Percentiles rank a stretch among this genome's conserved stretches.
phyloP scores from a whole-genome alignment of 768 basidiomycete species.

The Tricholoma furcatifolium region DNA sequence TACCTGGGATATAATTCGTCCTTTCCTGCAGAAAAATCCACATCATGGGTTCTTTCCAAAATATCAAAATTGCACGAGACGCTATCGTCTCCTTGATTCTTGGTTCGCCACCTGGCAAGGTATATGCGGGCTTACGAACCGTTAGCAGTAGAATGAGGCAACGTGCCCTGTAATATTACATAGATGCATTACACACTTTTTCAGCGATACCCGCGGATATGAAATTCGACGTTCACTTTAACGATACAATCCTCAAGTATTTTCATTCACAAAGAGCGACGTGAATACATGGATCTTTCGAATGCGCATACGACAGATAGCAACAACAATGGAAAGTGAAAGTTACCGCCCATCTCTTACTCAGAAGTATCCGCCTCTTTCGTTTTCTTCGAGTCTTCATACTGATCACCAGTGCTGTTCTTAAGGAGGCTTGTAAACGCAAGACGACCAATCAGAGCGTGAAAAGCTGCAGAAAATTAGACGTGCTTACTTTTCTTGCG shows the following conservation, averaged over 20 bases:
- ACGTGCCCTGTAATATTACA: conserved; percentile 68
- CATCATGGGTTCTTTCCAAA: conserved; percentile 97
- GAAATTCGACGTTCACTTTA: no score
- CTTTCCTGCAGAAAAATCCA: conserved; percentile 81
- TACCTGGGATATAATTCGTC: conserved; percentile 3
- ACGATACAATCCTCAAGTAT: no score
- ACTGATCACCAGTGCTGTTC: conserved; percentile 49
- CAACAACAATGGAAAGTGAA: background rate
- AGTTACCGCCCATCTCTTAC: background rate
- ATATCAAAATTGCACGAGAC: conserved; percentile 96
- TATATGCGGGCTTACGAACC: conserved; percentile 87
- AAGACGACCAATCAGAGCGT: background rate
- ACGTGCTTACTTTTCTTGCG: conserved; percentile 54
- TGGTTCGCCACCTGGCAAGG: conserved; percentile 93
- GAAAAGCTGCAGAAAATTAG: background rate
- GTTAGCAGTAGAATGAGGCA: conserved; percentile 94
- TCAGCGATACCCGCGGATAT: background rate
- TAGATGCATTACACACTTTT: conserved; percentile 5
- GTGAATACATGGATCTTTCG: background rate
- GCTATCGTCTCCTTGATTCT: conserved; percentile 94
- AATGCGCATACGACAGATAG: background rate
- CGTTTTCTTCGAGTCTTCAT: conserved; percentile 34
- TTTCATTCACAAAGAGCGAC: no score
- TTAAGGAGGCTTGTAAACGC: conserved; percentile 41
- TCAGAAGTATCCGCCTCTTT: conserved; percentile 7